Evolutionary conservation across 176 grass and related monocot genomes (phyloP).

Genomic region (Puya raimondii): DNA sequence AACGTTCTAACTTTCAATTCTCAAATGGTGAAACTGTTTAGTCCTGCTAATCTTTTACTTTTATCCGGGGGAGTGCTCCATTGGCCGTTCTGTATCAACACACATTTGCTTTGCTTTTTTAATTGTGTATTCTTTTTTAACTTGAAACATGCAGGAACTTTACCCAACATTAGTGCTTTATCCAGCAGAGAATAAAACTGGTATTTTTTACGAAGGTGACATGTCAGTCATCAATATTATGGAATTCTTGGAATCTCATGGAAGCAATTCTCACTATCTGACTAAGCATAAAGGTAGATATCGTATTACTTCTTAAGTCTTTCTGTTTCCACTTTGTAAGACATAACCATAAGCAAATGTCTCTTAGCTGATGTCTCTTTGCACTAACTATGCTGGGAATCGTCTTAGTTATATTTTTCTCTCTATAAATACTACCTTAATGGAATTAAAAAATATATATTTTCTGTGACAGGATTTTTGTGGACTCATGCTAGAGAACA

Average conservation of each 20-base stretch:
- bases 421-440: background rate
- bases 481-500: slow-evolving; percentile 23
- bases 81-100: background rate
- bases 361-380: background rate
- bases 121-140: slow-evolving; percentile 16
- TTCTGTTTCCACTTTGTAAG: background rate
- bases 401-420: background rate
- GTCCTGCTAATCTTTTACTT: too few relatives aligned
- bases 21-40: too few relatives aligned
- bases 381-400: background rate
- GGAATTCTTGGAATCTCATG: slow-evolving; percentile 60
- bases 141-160: slow-evolving; percentile 50
- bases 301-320: background rate
- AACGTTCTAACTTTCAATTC: too few relatives aligned
- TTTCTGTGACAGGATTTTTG: slow-evolving; percentile 49
- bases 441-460: slow-evolving; percentile 11
- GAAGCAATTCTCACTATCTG: slow-evolving; percentile 46
- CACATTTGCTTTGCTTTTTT: slow-evolving; percentile 15
- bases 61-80: too few relatives aligned
- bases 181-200: slow-evolving; percentile 68
- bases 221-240: slow-evolving; percentile 66
- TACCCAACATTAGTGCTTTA: slow-evolving; percentile 72
- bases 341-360: background rate
- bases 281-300: slow-evolving; percentile 47
- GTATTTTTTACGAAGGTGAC: slow-evolving; percentile 52